Evolutionary conservation across 116 monocot species (phyloP).

Genomic region (Cymodocea nodosa): DNA sequence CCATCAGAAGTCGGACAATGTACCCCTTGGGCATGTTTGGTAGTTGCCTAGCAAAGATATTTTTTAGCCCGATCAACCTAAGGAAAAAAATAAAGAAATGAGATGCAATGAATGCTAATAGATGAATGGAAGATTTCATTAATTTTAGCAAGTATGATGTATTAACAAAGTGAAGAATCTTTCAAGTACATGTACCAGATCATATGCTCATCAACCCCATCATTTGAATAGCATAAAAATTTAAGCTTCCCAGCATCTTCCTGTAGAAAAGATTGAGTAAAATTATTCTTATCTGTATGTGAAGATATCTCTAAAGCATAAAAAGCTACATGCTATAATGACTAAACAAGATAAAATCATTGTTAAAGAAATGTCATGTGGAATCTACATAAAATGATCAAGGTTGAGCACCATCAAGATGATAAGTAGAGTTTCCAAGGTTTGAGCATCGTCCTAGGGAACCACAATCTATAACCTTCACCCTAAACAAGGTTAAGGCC

Average conservation of each 20-base stretch:
- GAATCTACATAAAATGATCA: too few relatives aligned
- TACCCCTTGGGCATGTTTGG: slow-evolving; percentile 99
- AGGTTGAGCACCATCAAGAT: too few relatives aligned
- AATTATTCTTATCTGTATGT: neutral
- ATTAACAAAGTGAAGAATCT: slow-evolving; percentile 1
- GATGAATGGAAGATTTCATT: too few relatives aligned
- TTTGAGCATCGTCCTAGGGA: too few relatives aligned
- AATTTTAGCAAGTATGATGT: too few relatives aligned
- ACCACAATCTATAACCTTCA: too few relatives aligned
- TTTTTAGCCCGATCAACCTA: slow-evolving; percentile 96
- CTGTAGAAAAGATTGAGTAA: slow-evolving; percentile 19
- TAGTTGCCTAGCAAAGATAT: slow-evolving; percentile 96
- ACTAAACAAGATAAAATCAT: too few relatives aligned
- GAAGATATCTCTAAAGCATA: too few relatives aligned
- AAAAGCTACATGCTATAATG: too few relatives aligned
- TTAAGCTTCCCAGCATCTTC: slow-evolving; percentile 83
- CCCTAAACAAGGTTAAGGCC: too few relatives aligned
- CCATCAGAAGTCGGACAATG: slow-evolving; percentile 98
- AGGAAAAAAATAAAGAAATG: neutral
- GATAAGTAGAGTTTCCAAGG: too few relatives aligned
- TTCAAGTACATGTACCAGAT: slow-evolving; percentile 51
- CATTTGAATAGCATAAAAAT: slow-evolving; percentile 90
- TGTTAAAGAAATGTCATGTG: too few relatives aligned
- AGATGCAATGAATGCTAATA: neutral
- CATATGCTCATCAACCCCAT: slow-evolving; percentile 97